These are phyloP conservation scores for Saxispiralis lemnorum DNA, from an alignment of 495 filamentous ascomycete genomes.

Conservation along the genomic window DNA sequence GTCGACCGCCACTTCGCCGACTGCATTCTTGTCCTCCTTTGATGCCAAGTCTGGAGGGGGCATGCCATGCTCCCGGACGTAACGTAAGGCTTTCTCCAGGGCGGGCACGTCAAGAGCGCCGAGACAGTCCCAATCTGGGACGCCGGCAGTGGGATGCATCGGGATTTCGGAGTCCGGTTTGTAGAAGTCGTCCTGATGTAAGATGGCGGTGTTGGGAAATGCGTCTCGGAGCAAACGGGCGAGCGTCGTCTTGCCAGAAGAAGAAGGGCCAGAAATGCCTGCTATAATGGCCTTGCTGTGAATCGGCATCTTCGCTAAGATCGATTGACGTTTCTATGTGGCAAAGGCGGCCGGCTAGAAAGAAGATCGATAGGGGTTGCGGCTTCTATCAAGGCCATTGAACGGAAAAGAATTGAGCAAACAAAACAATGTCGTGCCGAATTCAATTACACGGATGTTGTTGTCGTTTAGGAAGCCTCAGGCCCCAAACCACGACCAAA, in stretches of 20 bases:
- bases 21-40: slow-evolving; percentile 60
- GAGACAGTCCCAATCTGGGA: slow-evolving; percentile 78
- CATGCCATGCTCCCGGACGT: slow-evolving; percentile 47
- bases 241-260: slow-evolving; percentile 28
- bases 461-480: too few species aligned
- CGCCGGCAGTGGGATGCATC: slow-evolving; percentile 21
- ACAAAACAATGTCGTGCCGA: too few species aligned
- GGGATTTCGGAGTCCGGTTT: slow-evolving; percentile 51
- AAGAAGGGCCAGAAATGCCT: slow-evolving; percentile 22
- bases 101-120: slow-evolving; percentile 50
- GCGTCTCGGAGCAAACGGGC: slow-evolving; percentile 26
- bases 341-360: too few species aligned
- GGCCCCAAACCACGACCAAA: too few species aligned
- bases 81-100: slow-evolving; percentile 40
- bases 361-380: too few species aligned
- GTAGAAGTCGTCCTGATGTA: slow-evolving; percentile 93
- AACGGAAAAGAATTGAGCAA: too few species aligned
- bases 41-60: slow-evolving; percentile 46
- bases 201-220: slow-evolving; percentile 42
- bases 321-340: too few species aligned
- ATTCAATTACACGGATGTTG: too few species aligned
- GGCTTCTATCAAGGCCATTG: too few species aligned
- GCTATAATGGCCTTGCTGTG: slow-evolving; percentile 11
- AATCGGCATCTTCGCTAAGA: too few species aligned
- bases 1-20: slow-evolving; percentile 32